Evolutionary conservation across 2,329 filamentous ascomycete genomes (phyloP), one percentile per base, ranked within the genome.

Genomic region (Neonectria neomacrospora): DNA sequence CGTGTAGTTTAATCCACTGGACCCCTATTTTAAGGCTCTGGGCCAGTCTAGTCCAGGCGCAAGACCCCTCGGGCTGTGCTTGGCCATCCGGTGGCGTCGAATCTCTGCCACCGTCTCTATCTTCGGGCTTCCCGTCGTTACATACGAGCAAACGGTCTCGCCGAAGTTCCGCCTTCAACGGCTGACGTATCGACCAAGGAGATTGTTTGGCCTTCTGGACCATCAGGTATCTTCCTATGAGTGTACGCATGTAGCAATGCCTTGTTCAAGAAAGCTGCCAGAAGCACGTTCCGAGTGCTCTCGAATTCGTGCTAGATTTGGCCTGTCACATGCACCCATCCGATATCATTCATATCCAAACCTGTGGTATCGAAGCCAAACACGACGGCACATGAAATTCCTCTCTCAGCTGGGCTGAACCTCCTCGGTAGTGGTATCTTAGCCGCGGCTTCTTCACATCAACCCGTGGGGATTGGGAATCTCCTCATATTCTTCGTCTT

Each of bases 401-500:
- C 5, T 23, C 12, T 7, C n/a, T 18, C 10, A 22, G 6, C 18
- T 48, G 14, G n/a, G 18, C n/a, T 11, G n/a, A 8, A 18, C 22
- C 26, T 20, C n/a, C 10, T 32, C 47, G 28, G n/a, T 7, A 41
- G 37, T 20, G 5, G 11, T 50, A 20, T 16, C 14, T 34, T 10
- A 37, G 7, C 9, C 48, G 30, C 12, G 18, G 23, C 26, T 18
- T 23, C 10, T 9, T 56, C 57, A 67, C 65, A 70, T 60, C 47
- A 70, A 52, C 14, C 60, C 68, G 18, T 52, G 34, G n/a, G 44
- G 68, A 42, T 57, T 45, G 26, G 59, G 60, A 28, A 65, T 32
- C n/a, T 66, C 67, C 20, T 71, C 67, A 48, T 61, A 64, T 9
- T 50, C 53, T 26, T 63, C 55, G 37, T 71, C 68, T 22, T 63